phyloP scores from a whole-genome alignment of 2,329 filamentous ascomycete species.

The Trichoderma sp. region DNA sequence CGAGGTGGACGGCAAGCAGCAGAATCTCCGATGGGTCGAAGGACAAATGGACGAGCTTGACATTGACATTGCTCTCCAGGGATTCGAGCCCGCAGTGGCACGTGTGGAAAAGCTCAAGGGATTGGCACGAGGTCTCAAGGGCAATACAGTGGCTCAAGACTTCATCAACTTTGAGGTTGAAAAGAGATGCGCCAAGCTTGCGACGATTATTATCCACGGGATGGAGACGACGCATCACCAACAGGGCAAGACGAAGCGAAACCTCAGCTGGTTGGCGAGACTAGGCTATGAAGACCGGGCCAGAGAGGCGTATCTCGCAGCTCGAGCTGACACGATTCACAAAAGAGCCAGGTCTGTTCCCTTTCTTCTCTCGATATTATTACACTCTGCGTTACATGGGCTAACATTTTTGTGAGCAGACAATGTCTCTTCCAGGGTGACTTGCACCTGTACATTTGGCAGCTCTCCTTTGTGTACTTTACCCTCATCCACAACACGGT shows the following conservation, averaged over 20 bases:
- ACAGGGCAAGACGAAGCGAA: slow-evolving; percentile 71
- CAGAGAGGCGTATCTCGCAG: slow-evolving; percentile 78
- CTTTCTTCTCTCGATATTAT: not conserved
- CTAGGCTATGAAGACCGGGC: slow-evolving; percentile 89
- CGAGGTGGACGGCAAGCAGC: slow-evolving; percentile 93
- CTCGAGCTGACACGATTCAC: slow-evolving; percentile 73
- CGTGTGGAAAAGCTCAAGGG: slow-evolving; percentile 81
- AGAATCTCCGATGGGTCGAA: slow-evolving; percentile 94
- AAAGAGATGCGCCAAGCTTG: slow-evolving; percentile 75
- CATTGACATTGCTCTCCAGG: slow-evolving; percentile 89
- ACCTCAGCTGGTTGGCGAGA: slow-evolving; percentile 79
- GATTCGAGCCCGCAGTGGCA: slow-evolving; percentile 78
- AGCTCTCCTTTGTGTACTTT: slow-evolving; percentile 94
- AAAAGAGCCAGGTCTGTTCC: slow-evolving; percentile 69
- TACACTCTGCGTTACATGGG: not conserved
- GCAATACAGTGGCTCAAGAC: slow-evolving; percentile 82
- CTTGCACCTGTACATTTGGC: slow-evolving; percentile 88
- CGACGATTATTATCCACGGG: slow-evolving; percentile 71
- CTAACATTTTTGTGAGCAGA: slow-evolving; percentile 40
- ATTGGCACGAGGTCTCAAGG: slow-evolving; percentile 75
- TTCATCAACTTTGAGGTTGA: slow-evolving; percentile 91
- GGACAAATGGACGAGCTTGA: slow-evolving; percentile 93
- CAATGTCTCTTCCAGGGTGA: slow-evolving; percentile 96
- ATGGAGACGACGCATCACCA: slow-evolving; percentile 76
- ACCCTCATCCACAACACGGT: slow-evolving; percentile 92